Conservation (phyloP, 371 early-diverging fungal genomes). For the Syncephalastrum monosporum region DNA sequence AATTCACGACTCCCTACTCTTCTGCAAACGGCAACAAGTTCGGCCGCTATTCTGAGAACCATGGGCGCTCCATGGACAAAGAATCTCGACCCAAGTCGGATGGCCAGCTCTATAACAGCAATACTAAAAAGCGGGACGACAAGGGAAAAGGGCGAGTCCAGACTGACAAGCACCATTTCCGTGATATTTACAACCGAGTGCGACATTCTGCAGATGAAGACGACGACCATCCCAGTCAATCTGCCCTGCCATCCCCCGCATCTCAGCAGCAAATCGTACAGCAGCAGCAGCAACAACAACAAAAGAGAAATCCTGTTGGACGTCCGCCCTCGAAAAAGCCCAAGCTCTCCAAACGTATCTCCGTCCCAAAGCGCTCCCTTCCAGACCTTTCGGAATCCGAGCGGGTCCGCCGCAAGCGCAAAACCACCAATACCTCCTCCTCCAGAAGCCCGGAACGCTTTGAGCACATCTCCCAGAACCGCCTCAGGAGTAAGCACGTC, state of each 20-base stretch:
- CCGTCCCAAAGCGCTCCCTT: conserved; percentile 16
- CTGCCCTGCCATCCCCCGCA: neutral
- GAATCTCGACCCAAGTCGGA: conserved; percentile 5
- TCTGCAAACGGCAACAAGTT: no score
- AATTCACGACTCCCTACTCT: neutral
- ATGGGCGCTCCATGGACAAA: conserved; percentile 1
- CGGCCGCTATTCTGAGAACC: no score
- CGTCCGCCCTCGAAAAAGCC: conserved; percentile 20
- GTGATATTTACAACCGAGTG: conserved; percentile 13
- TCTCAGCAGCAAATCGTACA: conserved; percentile 20
- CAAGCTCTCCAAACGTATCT: conserved; percentile 23
- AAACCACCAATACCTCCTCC: neutral
- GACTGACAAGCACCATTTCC: conserved; percentile 8
- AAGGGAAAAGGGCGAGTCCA: conserved; percentile 3
- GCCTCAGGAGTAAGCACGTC: conserved; percentile 20
- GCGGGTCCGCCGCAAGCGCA: conserved; percentile 1
- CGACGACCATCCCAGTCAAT: conserved; percentile 1
- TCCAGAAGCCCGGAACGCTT: conserved; percentile 2
- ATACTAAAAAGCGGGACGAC: conserved; percentile 1
- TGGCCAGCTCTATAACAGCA: neutral
- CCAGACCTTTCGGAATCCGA: conserved; percentile 8
- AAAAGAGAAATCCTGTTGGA: conserved; percentile 8
- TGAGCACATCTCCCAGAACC: conserved; percentile 7
- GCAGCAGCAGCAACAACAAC: conserved; percentile 13
- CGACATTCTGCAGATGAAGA: conserved; percentile 8